Evolutionary conservation across 2,329 filamentous ascomycete species (phyloP), one percentile per base, ranked within the genome.

Genomic region (Tolypocladium endophyticum): DNA sequence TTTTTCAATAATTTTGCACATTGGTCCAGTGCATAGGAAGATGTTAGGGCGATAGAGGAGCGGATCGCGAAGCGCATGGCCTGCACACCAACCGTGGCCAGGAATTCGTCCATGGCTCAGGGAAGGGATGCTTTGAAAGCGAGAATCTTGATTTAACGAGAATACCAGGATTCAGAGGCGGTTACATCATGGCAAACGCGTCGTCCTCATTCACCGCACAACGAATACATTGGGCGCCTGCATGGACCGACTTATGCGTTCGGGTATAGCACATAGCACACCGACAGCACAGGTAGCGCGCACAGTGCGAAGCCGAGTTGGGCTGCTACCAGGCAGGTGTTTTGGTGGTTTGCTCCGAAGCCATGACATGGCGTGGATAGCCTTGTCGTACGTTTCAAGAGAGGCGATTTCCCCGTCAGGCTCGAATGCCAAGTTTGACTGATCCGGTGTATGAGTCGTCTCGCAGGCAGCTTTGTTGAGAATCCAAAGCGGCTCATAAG

Each of bases 61-160:
- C 89, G 81, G 68, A 97, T 92, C 71, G 92, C 92, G 82, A 94
- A 95, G 76, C 91, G 96, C 82, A 95, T 87, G 56, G 90, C 90
- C 76, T 95, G 90, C 56, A 78, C 73, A 62, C 81, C 81, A 61
- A 85, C 71, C 53, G 75, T 73, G 56, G 78, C 69, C 60, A 85
- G 73, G 62, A 85, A 79, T 58, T 79, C 79, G 71, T 96, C 91
- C 91, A 96, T 95, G 65, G 55, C 30, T n/a, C 4, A 14, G 6
- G 30, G 9, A 35, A 53, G 14, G 50, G 16, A 50, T 50, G 14
- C 30, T 47, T 28, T 54, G n/a, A 33, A 36, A 30, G 36, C 28
- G 36, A 33, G 25, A 36, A 52, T 33, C 52, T 54, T 47, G 28
- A 39, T 30, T 14, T 28, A 56, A 23, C 23, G 23, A 39, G 28